Base-by-base conservation (phyloP, 2,329 filamentous ascomycete species). In the Hymenoscyphus occultus region DNA sequence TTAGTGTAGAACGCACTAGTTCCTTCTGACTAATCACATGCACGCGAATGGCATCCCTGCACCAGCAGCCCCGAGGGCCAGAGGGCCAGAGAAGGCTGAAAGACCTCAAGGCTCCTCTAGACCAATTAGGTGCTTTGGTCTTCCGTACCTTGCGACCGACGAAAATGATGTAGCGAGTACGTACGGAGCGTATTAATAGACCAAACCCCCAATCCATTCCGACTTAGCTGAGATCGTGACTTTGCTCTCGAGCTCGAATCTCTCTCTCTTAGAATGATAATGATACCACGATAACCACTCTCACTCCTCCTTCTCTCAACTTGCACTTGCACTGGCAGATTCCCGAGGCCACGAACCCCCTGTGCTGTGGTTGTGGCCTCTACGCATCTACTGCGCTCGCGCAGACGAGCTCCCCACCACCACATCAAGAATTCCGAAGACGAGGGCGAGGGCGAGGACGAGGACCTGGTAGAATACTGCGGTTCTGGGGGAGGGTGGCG, bases 221-320 rank as follows among this genome's bases (percentile, higher is more conserved):
- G 28, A 28, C 28, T 28, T 28, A 28, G 28, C 28, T 28, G 28
- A 28, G 28, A 28, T 28, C 2, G 28, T 28, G 28, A 2, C 28
- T 28, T 28, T 51, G 3, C 45, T 51, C 45, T 48, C n/a, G 19
- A 22, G 19, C 45, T 19, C 48, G 9, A 22, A 51, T 22, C 13
- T 19, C 19, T 54, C 9, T 22, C 48, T 54, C 48, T 10, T 19
- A 54, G 48, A 54, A 76, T 76, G 74, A 74, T 74, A 71, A 76
- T 76, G 74, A 74, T 74, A 71, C 72, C 70, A 67, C 71, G 70
- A 70, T 75, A 72, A 69, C 67, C 65, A 68, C 61, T 68, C 42
- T 63, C 65, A 68, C 61, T 68, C 42, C 62, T 59, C 40, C 63
- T n/a, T 39, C n/a, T 57, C 56, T 9, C 1, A 22, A 32, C 56